Conservation (phyloP, 1,139 yeast genomes). For the Yamadazyma aaseri region DNA sequence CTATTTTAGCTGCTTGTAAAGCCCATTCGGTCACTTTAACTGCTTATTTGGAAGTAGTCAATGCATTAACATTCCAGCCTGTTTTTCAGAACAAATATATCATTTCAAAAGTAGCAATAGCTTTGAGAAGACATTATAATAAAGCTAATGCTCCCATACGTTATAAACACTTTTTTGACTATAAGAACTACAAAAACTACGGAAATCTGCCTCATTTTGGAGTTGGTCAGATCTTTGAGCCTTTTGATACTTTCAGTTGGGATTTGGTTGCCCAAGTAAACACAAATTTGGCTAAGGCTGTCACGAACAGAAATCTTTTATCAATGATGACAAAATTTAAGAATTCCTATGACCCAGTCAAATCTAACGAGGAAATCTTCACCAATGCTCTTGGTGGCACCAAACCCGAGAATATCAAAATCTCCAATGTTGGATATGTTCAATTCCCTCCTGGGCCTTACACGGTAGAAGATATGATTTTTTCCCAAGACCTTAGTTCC, state of each 20-base stretch:
- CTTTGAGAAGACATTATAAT: constrained; percentile 30
- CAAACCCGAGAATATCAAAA: constrained; percentile 33
- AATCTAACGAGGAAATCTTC: constrained; percentile 24
- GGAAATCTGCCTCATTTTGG: constrained; percentile 40
- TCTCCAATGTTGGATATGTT: constrained; percentile 41
- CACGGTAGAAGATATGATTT: constrained; percentile 32
- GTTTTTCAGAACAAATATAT: constrained; percentile 27
- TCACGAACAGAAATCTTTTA: constrained; percentile 25
- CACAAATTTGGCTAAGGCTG: constrained; percentile 18
- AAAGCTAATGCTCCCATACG: constrained; percentile 16
- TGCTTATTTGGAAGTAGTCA: constrained; percentile 28
- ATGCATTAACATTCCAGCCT: constrained; percentile 29
- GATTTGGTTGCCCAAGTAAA: constrained; percentile 26
- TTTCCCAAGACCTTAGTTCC: constrained; percentile 40
- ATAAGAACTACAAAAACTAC: constrained; percentile 25
- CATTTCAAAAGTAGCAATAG: constrained; percentile 31
- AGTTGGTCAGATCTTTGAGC: constrained; percentile 28
- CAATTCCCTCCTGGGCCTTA: constrained; percentile 21
- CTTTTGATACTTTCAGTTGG: constrained; percentile 36
- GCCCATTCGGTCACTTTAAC: constrained; percentile 34
- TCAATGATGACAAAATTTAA: constrained; percentile 23
- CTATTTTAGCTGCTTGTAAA: constrained; percentile 30
- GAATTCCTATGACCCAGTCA: constrained; percentile 17
- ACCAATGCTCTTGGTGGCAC: constrained; percentile 23
- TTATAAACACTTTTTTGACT: constrained; percentile 19